Evolutionary conservation across 2,329 filamentous ascomycete species (phyloP).

Genomic region (Diatrype stigma): DNA sequence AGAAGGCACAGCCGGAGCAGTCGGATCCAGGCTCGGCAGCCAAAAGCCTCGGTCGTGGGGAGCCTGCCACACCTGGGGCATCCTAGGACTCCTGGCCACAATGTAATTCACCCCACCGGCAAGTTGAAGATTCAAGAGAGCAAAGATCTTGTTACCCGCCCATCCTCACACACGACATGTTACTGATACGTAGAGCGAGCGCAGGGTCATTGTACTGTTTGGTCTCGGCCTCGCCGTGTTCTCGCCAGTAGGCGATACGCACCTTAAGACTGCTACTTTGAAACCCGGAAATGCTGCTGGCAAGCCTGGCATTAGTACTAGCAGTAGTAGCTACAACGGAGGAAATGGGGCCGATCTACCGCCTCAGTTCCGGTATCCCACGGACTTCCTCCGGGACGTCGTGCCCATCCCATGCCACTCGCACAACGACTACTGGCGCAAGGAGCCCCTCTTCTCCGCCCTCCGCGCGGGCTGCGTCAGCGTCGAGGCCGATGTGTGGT

Average conservation of each 20-base stretch:
- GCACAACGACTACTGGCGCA: slow-evolving; percentile 69
- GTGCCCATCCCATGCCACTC: slow-evolving; percentile 58
- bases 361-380: slow-evolving; percentile 37
- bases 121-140: too few species aligned
- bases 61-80: not conserved
- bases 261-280: too few species aligned
- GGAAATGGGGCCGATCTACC: too few species aligned
- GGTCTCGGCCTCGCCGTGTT: too few species aligned
- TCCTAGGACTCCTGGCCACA: not conserved
- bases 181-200: too few species aligned
- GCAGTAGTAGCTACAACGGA: too few species aligned
- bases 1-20: not conserved
- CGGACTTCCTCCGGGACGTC: slow-evolving; percentile 50
- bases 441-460: slow-evolving; percentile 59
- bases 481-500: slow-evolving; percentile 69
- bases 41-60: too few species aligned
- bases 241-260: too few species aligned
- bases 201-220: too few species aligned
- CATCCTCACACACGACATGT: too few species aligned
- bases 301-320: too few species aligned
- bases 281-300: too few species aligned
- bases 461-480: slow-evolving; percentile 56
- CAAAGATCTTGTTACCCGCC: not conserved
- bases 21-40: not conserved
- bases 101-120: not conserved